Evolutionary conservation across 768 basidiomycete species (phyloP).

Genomic region (Kwoniella pini): DNA sequence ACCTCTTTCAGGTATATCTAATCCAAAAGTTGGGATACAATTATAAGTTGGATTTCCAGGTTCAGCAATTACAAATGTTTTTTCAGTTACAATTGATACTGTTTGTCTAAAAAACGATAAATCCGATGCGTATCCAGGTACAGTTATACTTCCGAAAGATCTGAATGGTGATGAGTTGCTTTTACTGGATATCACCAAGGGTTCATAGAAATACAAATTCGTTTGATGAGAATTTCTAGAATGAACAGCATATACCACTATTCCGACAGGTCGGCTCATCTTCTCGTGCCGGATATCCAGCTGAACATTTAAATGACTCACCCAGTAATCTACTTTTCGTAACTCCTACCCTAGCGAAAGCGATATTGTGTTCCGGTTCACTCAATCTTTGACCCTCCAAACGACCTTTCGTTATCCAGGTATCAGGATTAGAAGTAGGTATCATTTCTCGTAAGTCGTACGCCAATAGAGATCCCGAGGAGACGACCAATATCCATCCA

Average conservation of each 20-base stretch:
- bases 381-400: constrained; percentile 26
- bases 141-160: constrained; percentile 28
- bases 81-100: constrained; percentile 40
- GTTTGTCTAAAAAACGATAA: constrained; percentile 47
- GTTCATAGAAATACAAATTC: constrained; percentile 38
- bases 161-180: constrained; percentile 24
- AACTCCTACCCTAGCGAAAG: constrained; percentile 36
- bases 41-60: constrained; percentile 44
- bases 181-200: constrained; percentile 18
- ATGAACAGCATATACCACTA: constrained; percentile 35
- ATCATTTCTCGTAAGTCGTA: constrained; percentile 41
- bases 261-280: not conserved
- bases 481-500: constrained; percentile 38
- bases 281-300: too few relatives aligned
- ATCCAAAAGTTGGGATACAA: constrained; percentile 34
- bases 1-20: constrained; percentile 13
- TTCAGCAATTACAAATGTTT: constrained; percentile 45
- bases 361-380: constrained; percentile 25
- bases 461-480: constrained; percentile 26
- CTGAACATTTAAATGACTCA: constrained; percentile 16
- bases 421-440: constrained; percentile 39
- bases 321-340: constrained; percentile 42
- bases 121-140: constrained; percentile 44
- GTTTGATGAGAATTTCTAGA: constrained; percentile 39
- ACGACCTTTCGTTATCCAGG: constrained; percentile 30